phyloP scores from a whole-genome alignment of 768 basidiomycete species.

The Floccularia luteovirens region DNA sequence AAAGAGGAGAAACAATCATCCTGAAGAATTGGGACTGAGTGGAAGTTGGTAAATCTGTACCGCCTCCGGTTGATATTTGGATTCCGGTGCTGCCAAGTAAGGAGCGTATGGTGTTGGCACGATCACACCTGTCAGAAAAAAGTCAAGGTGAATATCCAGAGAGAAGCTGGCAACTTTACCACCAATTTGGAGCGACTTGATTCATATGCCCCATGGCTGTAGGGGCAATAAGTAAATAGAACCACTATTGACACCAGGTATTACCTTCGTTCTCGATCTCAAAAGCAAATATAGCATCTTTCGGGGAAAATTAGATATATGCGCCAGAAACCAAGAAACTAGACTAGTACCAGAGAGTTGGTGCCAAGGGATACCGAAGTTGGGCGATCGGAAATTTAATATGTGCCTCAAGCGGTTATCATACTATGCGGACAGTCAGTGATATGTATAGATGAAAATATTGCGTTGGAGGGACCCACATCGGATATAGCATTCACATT shows the following conservation, averaged over 20 bases:
- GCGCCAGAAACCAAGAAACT: too few relatives aligned
- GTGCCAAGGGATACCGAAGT: conserved; percentile 16
- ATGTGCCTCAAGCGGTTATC: conserved; percentile 16
- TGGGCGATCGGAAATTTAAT: conserved; percentile 16
- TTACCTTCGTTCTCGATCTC: conserved; percentile 17
- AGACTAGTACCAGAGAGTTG: conserved; percentile 14
- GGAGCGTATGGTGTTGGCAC: conserved; percentile 16
- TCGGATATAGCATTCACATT: conserved; percentile 16
- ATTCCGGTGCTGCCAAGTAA: conserved; percentile 16
- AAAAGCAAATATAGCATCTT: conserved; percentile 17
- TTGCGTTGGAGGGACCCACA: conserved; percentile 3
- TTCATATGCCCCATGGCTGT: conserved; percentile 18
- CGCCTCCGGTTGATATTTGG: conserved; percentile 17
- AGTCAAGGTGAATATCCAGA: too few relatives aligned
- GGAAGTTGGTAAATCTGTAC: conserved; percentile 17
- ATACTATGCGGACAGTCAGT: conserved; percentile 7
- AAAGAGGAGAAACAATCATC: conserved; percentile 3
- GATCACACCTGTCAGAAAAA: conserved; percentile 9
- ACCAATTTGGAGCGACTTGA: conserved; percentile 18
- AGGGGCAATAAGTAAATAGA: background rate
- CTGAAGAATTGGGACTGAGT: conserved; percentile 16
- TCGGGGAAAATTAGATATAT: too few relatives aligned
- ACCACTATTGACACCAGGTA: background rate
- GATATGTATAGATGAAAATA: background rate
- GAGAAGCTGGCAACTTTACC: conserved; percentile 6